Evolutionary conservation across 75 land plant genomes (phyloP).

Genomic region (Sequoiadendron giganteum): DNA sequence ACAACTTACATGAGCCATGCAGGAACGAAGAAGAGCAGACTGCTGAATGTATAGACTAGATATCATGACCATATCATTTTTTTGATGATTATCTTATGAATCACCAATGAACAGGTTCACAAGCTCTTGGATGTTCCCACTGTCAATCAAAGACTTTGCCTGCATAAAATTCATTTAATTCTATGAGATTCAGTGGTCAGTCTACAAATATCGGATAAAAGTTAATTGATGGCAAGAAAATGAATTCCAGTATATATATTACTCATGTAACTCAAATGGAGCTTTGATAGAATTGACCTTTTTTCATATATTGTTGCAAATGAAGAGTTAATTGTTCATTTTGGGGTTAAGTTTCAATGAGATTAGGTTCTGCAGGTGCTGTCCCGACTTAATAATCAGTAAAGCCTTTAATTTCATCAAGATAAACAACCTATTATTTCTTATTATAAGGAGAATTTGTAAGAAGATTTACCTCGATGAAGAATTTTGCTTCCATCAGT

Average conservation of each 20-base stretch:
- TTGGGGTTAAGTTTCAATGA: not conserved
- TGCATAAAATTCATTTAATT: slow-evolving; percentile 15
- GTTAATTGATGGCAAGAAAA: not conserved
- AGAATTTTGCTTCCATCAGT: too few relatives aligned
- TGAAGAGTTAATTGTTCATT: not conserved
- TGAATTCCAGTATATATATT: not conserved
- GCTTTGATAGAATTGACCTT: not conserved
- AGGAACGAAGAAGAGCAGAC: slow-evolving; percentile 48
- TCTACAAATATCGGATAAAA: not conserved
- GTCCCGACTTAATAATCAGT: too few relatives aligned
- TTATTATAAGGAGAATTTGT: too few relatives aligned
- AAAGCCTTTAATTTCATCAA: too few relatives aligned
- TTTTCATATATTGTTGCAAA: not conserved
- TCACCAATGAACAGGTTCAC: slow-evolving; percentile 55
- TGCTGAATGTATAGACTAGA: slow-evolving; percentile 70
- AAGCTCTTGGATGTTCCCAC: slow-evolving; percentile 39
- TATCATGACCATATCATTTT: slow-evolving; percentile 37
- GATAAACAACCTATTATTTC: too few relatives aligned
- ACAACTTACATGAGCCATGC: slow-evolving; percentile 56
- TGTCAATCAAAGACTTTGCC: slow-evolving; percentile 78
- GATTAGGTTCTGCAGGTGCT: not conserved
- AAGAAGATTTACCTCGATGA: too few relatives aligned
- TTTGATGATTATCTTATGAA: slow-evolving; percentile 38
- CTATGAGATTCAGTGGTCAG: not conserved
- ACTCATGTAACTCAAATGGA: too few relatives aligned